Evolutionary conservation across 2,329 filamentous ascomycete species (phyloP).

Genomic region (Xenoacremonium recifei): DNA sequence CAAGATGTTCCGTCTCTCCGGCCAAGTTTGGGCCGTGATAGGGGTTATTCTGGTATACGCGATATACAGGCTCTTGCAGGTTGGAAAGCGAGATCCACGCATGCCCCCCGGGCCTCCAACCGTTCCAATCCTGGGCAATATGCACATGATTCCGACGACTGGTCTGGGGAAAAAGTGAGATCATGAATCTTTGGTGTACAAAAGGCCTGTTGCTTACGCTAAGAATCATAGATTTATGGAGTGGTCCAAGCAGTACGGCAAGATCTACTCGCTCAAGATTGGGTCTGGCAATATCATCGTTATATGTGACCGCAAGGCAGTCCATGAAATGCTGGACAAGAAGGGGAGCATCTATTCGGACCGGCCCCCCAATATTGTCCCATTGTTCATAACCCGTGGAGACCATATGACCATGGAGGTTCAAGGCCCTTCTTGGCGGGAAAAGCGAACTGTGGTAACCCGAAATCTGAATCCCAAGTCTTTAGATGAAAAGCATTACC

Average conservation of each 20-base stretch:
- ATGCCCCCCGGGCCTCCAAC: constrained; percentile 9
- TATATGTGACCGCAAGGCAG: constrained; percentile 8
- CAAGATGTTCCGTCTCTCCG: too few relatives aligned
- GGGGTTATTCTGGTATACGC: not conserved
- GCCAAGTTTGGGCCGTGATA: too few relatives aligned
- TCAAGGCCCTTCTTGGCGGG: constrained; percentile 2
- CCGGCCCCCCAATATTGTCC: constrained; percentile 3
- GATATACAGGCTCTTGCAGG: not conserved
- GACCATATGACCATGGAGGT: constrained; percentile 7
- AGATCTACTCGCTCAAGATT: constrained; percentile 7
- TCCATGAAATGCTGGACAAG: constrained; percentile 5
- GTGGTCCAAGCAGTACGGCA: constrained; percentile 5
- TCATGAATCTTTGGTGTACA: not conserved
- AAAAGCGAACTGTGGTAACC: constrained; percentile 6
- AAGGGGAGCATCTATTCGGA: constrained; percentile 8
- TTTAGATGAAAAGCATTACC: constrained; percentile 7
- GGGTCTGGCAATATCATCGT: constrained; percentile 8
- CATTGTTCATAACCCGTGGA: constrained; percentile 6
- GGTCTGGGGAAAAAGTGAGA: constrained; percentile 8
- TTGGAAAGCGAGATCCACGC: constrained; percentile 6
- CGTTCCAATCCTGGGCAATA: constrained; percentile 4
- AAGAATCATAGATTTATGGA: constrained; percentile 6
- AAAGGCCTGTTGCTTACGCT: not conserved
- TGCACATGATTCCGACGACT: constrained; percentile 5
- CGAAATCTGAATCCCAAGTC: constrained; percentile 6